Evolutionary conservation across 805 yeast species (phyloP).

Genomic region (Candida koratica): DNA sequence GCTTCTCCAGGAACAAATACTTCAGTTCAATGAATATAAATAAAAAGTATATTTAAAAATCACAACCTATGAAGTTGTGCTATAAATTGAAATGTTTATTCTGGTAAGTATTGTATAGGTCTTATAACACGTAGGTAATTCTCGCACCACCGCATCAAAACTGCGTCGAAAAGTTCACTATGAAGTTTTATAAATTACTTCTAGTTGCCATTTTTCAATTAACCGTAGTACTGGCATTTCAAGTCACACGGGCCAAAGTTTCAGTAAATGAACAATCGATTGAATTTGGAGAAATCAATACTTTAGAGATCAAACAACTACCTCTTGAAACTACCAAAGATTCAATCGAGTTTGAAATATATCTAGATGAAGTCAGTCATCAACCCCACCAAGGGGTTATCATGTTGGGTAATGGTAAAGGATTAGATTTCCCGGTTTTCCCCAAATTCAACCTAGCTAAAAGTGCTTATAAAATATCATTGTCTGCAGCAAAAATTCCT

Average conservation of each 20-base stretch:
- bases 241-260: constrained; percentile 29
- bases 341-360: constrained; percentile 25
- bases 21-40: no score
- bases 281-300: constrained; percentile 28
- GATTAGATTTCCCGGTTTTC: constrained; percentile 30
- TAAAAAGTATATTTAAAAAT: no score
- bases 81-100: no score
- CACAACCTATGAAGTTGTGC: no score
- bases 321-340: constrained; percentile 31
- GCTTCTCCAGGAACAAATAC: no score
- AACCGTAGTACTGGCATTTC: constrained; percentile 29
- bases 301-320: constrained; percentile 29
- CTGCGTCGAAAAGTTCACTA: constrained; percentile 5
- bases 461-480: constrained; percentile 20
- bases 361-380: constrained; percentile 18
- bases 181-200: constrained; percentile 8
- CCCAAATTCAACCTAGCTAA: constrained; percentile 24
- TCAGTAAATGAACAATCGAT: constrained; percentile 22
- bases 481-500: constrained; percentile 30
- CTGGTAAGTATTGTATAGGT: no score
- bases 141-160: no score
- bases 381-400: constrained; percentile 36
- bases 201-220: constrained; percentile 23
- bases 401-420: constrained; percentile 25
- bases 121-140: no score